These are phyloP conservation scores for Fusarium duplospermum DNA, from an alignment of 2,329 filamentous ascomycete genomes.

Conservation along the genomic window DNA sequence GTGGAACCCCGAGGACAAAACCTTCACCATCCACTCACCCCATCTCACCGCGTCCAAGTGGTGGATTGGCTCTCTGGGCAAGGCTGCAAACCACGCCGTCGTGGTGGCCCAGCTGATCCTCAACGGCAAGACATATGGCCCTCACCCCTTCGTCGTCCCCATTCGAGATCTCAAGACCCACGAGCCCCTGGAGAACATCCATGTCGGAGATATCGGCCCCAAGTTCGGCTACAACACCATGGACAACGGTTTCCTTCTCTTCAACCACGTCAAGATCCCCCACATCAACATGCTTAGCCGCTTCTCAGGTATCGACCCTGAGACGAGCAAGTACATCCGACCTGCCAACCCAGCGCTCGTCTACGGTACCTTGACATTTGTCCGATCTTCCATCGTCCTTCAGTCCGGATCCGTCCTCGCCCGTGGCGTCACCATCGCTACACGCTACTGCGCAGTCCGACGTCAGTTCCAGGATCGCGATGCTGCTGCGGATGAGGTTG, in stretches of 20 bases:
- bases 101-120: conserved; percentile 83
- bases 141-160: conserved; percentile 83
- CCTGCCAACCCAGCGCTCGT: conserved; percentile 75
- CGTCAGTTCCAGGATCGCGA: conserved; percentile 84
- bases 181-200: conserved; percentile 73
- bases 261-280: conserved; percentile 79
- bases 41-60: conserved; percentile 82
- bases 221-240: conserved; percentile 85
- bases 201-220: conserved; percentile 84
- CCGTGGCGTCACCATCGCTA: conserved; percentile 81
- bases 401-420: conserved; percentile 78
- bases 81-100: conserved; percentile 80
- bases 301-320: conserved; percentile 76
- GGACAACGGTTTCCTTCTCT: conserved; percentile 84
- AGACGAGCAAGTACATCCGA: conserved; percentile 74
- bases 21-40: conserved; percentile 79
- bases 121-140: conserved; percentile 75
- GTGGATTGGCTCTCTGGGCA: conserved; percentile 85
- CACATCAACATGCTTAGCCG: conserved; percentile 79
- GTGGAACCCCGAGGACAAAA: conserved; percentile 79
- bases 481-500: conserved; percentile 64
- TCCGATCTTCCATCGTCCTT: conserved; percentile 79
- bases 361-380: conserved; percentile 82
- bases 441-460: conserved; percentile 77
- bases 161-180: conserved; percentile 78